phyloP scores from a whole-genome alignment of 257 asterid species.

The Phtheirospermum japonicum region DNA sequence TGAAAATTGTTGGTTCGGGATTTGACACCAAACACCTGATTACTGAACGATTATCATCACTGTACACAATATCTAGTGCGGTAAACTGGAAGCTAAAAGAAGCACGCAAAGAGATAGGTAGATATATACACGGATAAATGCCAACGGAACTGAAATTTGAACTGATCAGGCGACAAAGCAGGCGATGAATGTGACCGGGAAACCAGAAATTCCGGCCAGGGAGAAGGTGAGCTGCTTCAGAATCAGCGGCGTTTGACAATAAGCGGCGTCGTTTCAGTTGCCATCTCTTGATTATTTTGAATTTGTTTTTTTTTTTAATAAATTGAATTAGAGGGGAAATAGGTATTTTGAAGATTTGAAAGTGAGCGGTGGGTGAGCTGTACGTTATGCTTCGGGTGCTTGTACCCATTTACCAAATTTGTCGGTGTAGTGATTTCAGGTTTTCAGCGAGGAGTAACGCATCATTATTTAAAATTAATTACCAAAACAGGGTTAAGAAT shows the following conservation, averaged over 20 bases:
- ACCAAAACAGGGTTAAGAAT: too few relatives aligned
- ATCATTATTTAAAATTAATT: background rate
- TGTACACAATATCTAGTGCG: slow-evolving; percentile 3
- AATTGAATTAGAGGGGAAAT: slow-evolving; percentile 33
- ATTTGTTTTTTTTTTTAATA: slow-evolving; percentile 11
- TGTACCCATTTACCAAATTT: slow-evolving; percentile 22
- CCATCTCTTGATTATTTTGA: slow-evolving; percentile 22
- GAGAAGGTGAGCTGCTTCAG: slow-evolving; percentile 33
- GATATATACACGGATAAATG: slow-evolving; percentile 3
- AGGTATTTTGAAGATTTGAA: slow-evolving; percentile 31
- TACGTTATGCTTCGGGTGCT: slow-evolving; percentile 25
- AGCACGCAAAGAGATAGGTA: background rate
- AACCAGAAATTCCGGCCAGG: slow-evolving; percentile 24
- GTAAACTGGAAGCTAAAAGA: background rate
- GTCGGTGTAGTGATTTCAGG: background rate
- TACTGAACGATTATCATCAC: slow-evolving; percentile 12
- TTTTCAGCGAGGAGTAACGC: background rate
- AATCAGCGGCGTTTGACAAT: slow-evolving; percentile 25
- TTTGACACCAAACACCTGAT: slow-evolving; percentile 7
- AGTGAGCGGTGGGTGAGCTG: slow-evolving; percentile 24
- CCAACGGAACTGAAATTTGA: slow-evolving; percentile 18
- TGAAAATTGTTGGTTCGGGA: slow-evolving; percentile 7
- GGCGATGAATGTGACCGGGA: slow-evolving; percentile 25
- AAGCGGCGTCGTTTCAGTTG: slow-evolving; percentile 24
- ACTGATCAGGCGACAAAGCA: slow-evolving; percentile 22